Conservation (phyloP, 2,329 filamentous ascomycete species). For the Colletotrichum lentis region DNA sequence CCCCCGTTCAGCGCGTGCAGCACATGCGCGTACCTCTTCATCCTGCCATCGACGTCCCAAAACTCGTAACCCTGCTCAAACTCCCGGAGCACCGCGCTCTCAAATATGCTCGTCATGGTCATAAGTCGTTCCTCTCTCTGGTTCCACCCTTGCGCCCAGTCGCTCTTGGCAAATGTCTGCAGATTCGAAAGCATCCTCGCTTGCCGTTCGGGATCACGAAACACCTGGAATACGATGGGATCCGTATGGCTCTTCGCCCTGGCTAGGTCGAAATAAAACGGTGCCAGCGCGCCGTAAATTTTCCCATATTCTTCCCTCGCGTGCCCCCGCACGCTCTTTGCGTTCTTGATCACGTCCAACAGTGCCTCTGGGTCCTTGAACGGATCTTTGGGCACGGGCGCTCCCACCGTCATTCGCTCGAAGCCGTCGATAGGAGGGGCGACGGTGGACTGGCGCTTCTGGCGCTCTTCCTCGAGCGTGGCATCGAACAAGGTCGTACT, state of each 20-base stretch:
- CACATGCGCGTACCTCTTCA: slow-evolving; percentile 89
- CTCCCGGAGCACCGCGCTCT: slow-evolving; percentile 87
- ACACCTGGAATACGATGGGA: slow-evolving; percentile 84
- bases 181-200: slow-evolving; percentile 88
- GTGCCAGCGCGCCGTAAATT: slow-evolving; percentile 85
- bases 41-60: slow-evolving; percentile 86
- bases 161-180: slow-evolving; percentile 78
- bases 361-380: slow-evolving; percentile 69
- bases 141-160: slow-evolving; percentile 78
- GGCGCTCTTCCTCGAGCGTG: slow-evolving; percentile 69
- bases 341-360: slow-evolving; percentile 73
- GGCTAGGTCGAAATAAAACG: slow-evolving; percentile 86
- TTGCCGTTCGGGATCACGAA: slow-evolving; percentile 87
- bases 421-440: slow-evolving; percentile 70
- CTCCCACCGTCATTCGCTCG: slow-evolving; percentile 73
- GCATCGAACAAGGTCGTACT: slow-evolving; percentile 78
- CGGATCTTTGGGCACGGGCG: slow-evolving; percentile 53
- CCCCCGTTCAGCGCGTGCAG: slow-evolving; percentile 84
- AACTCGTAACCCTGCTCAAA: slow-evolving; percentile 93
- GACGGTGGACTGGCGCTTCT: slow-evolving; percentile 50
- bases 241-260: slow-evolving; percentile 77
- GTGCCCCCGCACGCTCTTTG: slow-evolving; percentile 80
- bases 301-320: slow-evolving; percentile 91
- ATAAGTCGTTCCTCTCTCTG: slow-evolving; percentile 76
- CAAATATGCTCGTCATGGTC: slow-evolving; percentile 82